Percentiles rank a stretch among this genome's conserved stretches.
These are phyloP conservation scores for Cyclanthera cordifolia DNA, from an alignment of 306 rosid genomes.

Conservation along the genomic window DNA sequence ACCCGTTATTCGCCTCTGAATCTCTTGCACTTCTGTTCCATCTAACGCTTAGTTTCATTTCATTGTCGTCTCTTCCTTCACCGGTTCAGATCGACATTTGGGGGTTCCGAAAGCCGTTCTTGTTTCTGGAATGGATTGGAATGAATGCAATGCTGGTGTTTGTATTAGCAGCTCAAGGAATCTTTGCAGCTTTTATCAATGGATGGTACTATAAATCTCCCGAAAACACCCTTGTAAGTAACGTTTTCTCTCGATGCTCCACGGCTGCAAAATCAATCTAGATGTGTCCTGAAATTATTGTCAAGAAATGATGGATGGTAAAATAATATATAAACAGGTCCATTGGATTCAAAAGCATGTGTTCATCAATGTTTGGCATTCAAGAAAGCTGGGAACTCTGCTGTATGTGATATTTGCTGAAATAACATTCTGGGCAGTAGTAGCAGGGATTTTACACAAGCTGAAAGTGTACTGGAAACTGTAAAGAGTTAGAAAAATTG, in stretches of 20 bases:
- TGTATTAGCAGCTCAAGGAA: slow-evolving; percentile 81
- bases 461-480: slow-evolving; percentile 66
- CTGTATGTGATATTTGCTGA: slow-evolving; percentile 74
- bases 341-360: slow-evolving; percentile 57
- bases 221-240: slow-evolving; percentile 41
- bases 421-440: slow-evolving; percentile 66
- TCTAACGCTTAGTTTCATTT: background rate
- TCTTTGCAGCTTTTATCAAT: slow-evolving; percentile 77
- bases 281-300: background rate
- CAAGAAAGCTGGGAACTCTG: slow-evolving; percentile 59
- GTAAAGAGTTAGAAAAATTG: too few relatives aligned
- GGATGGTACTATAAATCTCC: slow-evolving; percentile 62
- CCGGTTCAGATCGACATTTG: slow-evolving; percentile 59
- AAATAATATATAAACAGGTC: slow-evolving; percentile 28
- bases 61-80: background rate
- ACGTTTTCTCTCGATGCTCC: background rate
- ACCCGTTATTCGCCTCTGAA: background rate
- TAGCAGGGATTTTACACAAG: slow-evolving; percentile 71
- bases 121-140: slow-evolving; percentile 87
- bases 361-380: slow-evolving; percentile 55
- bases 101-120: slow-evolving; percentile 58
- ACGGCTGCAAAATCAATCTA: background rate
- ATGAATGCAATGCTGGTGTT: slow-evolving; percentile 88
- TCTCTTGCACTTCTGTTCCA: background rate
- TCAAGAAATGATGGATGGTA: background rate